Conservation (phyloP, 2,329 filamentous ascomycete genomes). For the Colletotrichum incanum region DNA sequence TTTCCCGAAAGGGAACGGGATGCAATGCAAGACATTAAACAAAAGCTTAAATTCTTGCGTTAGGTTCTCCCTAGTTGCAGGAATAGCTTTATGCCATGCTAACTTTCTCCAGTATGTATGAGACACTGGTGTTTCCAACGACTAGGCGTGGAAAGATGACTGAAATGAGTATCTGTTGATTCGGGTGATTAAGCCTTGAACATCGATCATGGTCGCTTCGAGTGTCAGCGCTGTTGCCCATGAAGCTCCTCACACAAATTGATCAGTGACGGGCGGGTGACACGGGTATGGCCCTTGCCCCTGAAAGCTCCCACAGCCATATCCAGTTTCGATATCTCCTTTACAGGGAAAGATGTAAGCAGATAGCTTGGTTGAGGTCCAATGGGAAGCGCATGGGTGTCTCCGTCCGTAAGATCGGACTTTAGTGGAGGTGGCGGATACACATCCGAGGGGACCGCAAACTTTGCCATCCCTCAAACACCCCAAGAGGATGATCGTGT, state of each 20-base stretch:
- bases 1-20: background rate
- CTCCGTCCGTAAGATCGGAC: slow-evolving; percentile 17
- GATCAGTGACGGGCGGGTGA: too few species aligned
- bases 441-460: slow-evolving; percentile 15
- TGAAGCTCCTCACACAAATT: background rate
- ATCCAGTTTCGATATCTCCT: background rate
- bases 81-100: background rate
- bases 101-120: background rate
- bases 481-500: background rate
- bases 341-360: background rate
- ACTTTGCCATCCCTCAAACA: slow-evolving; percentile 5
- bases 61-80: background rate
- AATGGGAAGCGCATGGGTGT: background rate
- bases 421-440: background rate
- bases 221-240: background rate
- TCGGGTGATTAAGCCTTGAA: too few species aligned
- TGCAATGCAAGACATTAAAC: background rate
- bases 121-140: background rate
- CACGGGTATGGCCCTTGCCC: background rate
- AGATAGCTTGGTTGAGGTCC: background rate
- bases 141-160: background rate
- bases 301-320: background rate
- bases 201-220: background rate
- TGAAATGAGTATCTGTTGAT: background rate
- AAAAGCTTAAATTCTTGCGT: background rate